phyloP scores from a whole-genome alignment of 1,139 yeast species.

The Blastobotrys buckinghamii region DNA sequence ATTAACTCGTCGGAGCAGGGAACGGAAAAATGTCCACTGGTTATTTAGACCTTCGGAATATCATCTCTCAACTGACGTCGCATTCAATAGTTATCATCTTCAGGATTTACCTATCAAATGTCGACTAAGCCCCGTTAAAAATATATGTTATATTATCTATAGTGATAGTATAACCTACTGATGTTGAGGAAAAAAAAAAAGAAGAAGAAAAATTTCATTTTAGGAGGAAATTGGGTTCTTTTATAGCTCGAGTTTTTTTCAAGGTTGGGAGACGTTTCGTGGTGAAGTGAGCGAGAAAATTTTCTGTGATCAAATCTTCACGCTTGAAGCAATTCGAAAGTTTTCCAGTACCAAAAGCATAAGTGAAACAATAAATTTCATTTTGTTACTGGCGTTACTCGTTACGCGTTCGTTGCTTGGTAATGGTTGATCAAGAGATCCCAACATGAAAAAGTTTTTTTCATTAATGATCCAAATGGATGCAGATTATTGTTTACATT shows the following conservation, averaged over 20 bases:
- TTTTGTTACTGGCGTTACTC: no score
- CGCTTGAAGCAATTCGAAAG: no score
- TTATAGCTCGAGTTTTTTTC: constrained; percentile 2
- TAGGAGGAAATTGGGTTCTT: constrained; percentile 3
- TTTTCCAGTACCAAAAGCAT: no score
- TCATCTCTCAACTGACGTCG: constrained; percentile 28
- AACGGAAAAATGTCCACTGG: constrained; percentile 30
- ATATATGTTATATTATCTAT: constrained; percentile 24
- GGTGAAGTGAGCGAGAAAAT: no score
- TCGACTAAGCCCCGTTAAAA: constrained; percentile 21
- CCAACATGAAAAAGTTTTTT: no score
- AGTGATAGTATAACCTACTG: constrained; percentile 31
- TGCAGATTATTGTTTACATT: no score
- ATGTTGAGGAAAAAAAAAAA: constrained; percentile 23
- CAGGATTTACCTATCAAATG: constrained; percentile 19
- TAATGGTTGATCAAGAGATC: no score
- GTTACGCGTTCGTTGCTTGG: no score
- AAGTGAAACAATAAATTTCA: no score
- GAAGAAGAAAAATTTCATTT: constrained; percentile 6
- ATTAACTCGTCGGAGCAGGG: constrained; percentile 28
- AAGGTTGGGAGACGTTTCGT: neutral
- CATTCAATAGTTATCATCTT: constrained; percentile 18
- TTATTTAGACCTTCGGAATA: constrained; percentile 25
- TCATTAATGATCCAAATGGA: no score
- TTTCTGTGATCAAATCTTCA: neutral